phyloP scores from a whole-genome alignment of 306 rosid genomes.

The Herpetospermum pedunculosum region DNA sequence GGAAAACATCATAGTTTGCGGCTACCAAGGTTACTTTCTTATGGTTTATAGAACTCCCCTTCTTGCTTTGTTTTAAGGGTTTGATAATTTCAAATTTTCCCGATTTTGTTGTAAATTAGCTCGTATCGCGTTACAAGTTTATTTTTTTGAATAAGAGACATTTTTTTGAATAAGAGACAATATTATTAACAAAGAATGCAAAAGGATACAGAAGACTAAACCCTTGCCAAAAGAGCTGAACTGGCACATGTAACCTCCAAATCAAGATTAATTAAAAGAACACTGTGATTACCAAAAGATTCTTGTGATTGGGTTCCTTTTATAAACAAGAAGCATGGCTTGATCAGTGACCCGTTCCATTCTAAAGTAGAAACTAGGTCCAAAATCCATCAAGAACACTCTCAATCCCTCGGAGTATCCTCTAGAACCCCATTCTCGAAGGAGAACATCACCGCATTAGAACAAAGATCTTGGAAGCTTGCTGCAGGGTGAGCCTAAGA shows the following conservation, averaged over 20 bases:
- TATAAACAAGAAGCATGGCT: background rate
- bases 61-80: background rate
- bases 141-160: background rate
- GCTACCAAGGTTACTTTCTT: slow-evolving; percentile 62
- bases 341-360: background rate
- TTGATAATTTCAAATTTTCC: background rate
- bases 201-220: background rate
- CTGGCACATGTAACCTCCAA: background rate
- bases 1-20: slow-evolving; percentile 85
- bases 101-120: background rate
- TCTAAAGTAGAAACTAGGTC: background rate
- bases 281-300: background rate
- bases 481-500: background rate
- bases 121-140: background rate
- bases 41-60: background rate
- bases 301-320: background rate
- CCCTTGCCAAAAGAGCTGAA: background rate
- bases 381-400: background rate
- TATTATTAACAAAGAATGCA: background rate
- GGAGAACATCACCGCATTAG: background rate
- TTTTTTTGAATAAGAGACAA: background rate
- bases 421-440: background rate
- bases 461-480: background rate
- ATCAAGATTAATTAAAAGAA: background rate
- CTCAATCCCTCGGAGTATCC: background rate